Evolutionary conservation across 306 rosid species (phyloP).

Genomic region (Argentina anserina): DNA sequence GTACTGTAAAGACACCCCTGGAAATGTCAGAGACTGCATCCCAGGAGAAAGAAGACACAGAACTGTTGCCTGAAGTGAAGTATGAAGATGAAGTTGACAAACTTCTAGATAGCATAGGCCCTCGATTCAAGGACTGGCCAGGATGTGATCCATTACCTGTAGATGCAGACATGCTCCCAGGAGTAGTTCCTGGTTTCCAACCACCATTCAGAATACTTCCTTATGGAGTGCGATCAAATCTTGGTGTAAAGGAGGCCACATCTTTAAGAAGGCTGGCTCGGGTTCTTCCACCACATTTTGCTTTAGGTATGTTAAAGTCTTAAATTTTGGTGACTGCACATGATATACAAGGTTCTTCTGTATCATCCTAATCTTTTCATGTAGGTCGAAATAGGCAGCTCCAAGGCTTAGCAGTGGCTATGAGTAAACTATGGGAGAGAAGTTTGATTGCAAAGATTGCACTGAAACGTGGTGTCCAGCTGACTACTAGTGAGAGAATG

Average conservation of each 20-base stretch:
- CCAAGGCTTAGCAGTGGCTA: slow-evolving; percentile 86
- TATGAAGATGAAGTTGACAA: slow-evolving; percentile 82
- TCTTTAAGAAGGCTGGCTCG: slow-evolving; percentile 77
- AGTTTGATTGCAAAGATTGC: slow-evolving; percentile 88
- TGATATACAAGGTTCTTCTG: slow-evolving; percentile 19
- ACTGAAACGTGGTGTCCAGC: slow-evolving; percentile 95
- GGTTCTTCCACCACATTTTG: slow-evolving; percentile 97
- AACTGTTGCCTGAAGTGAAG: slow-evolving; percentile 39
- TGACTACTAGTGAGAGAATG: slow-evolving; percentile 98
- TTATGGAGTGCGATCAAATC: slow-evolving; percentile 70
- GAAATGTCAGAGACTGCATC: slow-evolving; percentile 36
- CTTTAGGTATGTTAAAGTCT: slow-evolving; percentile 48
- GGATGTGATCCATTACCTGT: slow-evolving; percentile 89
- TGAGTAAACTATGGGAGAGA: slow-evolving; percentile 77
- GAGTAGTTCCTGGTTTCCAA: slow-evolving; percentile 63
- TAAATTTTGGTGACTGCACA: slow-evolving; percentile 16
- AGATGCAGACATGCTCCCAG: slow-evolving; percentile 86
- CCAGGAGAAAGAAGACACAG: slow-evolving; percentile 32
- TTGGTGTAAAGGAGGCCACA: slow-evolving; percentile 79
- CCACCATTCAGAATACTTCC: slow-evolving; percentile 98
- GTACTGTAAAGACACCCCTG: slow-evolving; percentile 21
- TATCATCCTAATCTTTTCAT: slow-evolving; percentile 24
- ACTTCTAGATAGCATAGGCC: slow-evolving; percentile 74
- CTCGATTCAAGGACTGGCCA: slow-evolving; percentile 87
- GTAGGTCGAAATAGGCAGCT: slow-evolving; percentile 89